These are phyloP conservation scores for Fulvia fulva DNA, from an alignment of 2,329 filamentous ascomycete species.

Conservation along the genomic window DNA sequence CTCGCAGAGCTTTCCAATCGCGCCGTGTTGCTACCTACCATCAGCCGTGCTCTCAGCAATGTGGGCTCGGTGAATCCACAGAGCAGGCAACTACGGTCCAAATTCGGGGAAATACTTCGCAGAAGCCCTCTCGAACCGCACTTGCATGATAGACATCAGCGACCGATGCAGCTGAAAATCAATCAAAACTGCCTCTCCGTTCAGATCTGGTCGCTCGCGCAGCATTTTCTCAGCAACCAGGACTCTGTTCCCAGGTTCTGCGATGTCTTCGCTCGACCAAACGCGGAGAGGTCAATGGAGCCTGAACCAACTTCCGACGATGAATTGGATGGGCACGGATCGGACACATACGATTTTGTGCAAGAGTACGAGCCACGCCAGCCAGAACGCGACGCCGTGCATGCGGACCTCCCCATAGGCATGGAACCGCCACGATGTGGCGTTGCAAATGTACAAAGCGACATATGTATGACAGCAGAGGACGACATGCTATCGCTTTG, in stretches of 20 bases:
- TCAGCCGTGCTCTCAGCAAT: slow-evolving; percentile 33
- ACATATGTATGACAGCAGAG: not conserved
- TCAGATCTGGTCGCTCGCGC: not conserved
- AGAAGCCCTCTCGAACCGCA: not conserved
- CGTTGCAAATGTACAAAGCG: no score
- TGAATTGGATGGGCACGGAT: not conserved
- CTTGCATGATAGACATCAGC: not conserved
- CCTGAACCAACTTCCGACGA: not conserved
- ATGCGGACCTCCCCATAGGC: not conserved
- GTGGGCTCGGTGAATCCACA: slow-evolving; percentile 11
- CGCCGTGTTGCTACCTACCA: slow-evolving; percentile 36
- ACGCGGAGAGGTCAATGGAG: not conserved
- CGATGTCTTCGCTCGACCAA: not conserved
- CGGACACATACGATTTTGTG: no score
- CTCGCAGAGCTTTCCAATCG: slow-evolving; percentile 29
- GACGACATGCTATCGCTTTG: slow-evolving; percentile 8
- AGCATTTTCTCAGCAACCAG: not conserved
- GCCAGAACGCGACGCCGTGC: not conserved
- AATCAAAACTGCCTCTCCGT: not conserved
- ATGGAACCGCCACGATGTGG: not conserved
- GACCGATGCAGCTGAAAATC: not conserved
- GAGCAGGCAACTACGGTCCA: slow-evolving; percentile 6
- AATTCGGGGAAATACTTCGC: slow-evolving; percentile 15
- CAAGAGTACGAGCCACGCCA: not conserved
- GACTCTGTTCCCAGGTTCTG: not conserved